Conservation (phyloP, 345 rosid species). For the Populus tremula region DNA sequence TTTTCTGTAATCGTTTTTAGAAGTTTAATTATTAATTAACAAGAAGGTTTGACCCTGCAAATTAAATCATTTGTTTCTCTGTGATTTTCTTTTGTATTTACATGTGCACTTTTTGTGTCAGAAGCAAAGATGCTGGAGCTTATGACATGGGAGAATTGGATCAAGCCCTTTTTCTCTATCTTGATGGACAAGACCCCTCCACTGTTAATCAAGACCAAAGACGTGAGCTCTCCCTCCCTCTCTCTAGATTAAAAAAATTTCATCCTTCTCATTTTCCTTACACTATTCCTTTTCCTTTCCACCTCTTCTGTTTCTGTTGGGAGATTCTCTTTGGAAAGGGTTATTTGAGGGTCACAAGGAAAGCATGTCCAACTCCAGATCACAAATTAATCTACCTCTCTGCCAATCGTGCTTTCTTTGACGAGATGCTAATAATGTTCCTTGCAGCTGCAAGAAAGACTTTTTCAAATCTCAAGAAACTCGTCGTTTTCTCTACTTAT, state of each 20-base stretch:
- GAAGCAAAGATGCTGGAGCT: conserved; percentile 40
- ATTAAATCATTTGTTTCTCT: not conserved
- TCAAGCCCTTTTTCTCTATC: conserved; percentile 89
- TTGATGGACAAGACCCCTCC: conserved; percentile 77
- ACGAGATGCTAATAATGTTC: conserved; percentile 58
- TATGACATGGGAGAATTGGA: conserved; percentile 91
- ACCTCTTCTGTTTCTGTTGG: conserved; percentile 6
- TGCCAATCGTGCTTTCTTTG: conserved; percentile 55
- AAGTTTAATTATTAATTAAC: not conserved
- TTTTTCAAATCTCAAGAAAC: conserved; percentile 14
- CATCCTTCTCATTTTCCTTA: not conserved
- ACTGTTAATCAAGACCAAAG: conserved; percentile 67
- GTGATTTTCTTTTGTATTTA: not conserved
- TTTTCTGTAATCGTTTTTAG: not conserved
- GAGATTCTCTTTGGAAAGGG: conserved; percentile 30
- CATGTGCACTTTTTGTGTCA: conserved; percentile 13
- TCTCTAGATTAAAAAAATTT: not conserved
- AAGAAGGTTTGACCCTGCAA: not conserved
- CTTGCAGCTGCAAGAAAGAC: conserved; percentile 37
- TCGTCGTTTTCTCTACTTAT: not conserved
- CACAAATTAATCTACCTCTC: conserved; percentile 28
- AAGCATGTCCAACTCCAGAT: conserved; percentile 51
- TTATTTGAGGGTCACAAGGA: conserved; percentile 47
- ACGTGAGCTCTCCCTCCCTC: conserved; percentile 43
- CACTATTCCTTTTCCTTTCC: not conserved